Percentiles rank a stretch among this genome's conserved stretches.
Evolutionary conservation across 2,329 filamentous ascomycete genomes (phyloP).

Genomic region (Pseudogymnoascus pannorum): DNA sequence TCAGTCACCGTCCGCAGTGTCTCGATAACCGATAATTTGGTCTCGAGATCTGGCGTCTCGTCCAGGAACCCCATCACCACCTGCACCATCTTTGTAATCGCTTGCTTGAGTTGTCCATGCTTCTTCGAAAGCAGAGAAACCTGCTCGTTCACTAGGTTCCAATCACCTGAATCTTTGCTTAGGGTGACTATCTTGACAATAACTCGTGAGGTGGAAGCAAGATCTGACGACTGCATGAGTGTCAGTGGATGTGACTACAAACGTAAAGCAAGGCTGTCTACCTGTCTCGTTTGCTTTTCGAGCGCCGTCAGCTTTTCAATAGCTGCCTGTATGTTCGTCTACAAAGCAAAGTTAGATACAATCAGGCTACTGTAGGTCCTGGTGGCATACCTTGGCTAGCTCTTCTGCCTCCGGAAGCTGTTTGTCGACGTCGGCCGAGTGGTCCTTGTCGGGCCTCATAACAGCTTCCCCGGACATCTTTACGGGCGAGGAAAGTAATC

Average conservation of each 20-base stretch:
- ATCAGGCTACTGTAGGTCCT: not conserved
- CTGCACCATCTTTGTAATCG: constrained; percentile 98
- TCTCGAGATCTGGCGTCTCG: constrained; percentile 74
- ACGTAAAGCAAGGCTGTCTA: constrained; percentile 34
- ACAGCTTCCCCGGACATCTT: constrained; percentile 30
- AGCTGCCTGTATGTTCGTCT: constrained; percentile 75
- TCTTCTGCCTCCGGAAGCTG: constrained; percentile 84
- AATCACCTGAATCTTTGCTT: constrained; percentile 88
- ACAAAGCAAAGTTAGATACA: constrained; percentile 20
- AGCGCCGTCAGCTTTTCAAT: constrained; percentile 87
- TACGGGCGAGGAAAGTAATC: constrained; percentile 9
- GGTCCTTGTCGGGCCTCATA: constrained; percentile 83
- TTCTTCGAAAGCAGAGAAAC: constrained; percentile 96
- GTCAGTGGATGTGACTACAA: constrained; percentile 19
- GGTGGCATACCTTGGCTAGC: constrained; percentile 65
- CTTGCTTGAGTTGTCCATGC: constrained; percentile 98
- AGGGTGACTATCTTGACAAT: constrained; percentile 85
- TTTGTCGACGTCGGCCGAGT: constrained; percentile 90
- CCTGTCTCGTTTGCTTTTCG: constrained; percentile 97
- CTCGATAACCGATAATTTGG: constrained; percentile 89
- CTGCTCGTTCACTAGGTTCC: constrained; percentile 94
- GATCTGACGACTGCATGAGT: constrained; percentile 70
- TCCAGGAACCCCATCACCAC: constrained; percentile 88
- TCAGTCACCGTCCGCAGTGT: constrained; percentile 93
- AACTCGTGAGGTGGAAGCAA: constrained; percentile 86